Conservation (phyloP, 2,329 filamentous ascomycete genomes). For the Lasiodiplodia sp. region DNA sequence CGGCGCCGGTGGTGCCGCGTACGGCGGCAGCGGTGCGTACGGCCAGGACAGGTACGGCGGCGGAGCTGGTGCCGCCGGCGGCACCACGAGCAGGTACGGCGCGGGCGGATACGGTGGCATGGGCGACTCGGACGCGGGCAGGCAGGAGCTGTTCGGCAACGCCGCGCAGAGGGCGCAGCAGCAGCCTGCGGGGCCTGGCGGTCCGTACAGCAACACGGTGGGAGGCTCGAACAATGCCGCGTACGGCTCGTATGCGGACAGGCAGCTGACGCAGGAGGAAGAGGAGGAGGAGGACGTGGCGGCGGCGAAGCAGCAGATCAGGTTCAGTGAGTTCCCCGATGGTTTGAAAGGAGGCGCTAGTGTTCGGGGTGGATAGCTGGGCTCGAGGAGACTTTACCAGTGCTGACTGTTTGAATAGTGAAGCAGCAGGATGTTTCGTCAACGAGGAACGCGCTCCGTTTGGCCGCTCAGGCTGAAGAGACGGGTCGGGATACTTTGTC, state of each 20-base stretch:
- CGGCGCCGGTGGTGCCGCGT: slow-evolving; percentile 36
- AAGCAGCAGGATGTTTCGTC: slow-evolving; percentile 80
- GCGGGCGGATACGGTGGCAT: slow-evolving; percentile 51
- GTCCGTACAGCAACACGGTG: slow-evolving; percentile 39
- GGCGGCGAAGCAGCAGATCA: slow-evolving; percentile 76
- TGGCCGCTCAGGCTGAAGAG: slow-evolving; percentile 73
- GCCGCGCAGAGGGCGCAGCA: slow-evolving; percentile 58
- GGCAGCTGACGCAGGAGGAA: slow-evolving; percentile 82
- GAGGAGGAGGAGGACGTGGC: slow-evolving; percentile 77
- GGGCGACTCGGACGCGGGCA: slow-evolving; percentile 62
- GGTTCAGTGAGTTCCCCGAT: slow-evolving; percentile 52
- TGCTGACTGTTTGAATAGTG: slow-evolving; percentile 44
- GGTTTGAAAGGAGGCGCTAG: neutral
- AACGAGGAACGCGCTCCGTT: slow-evolving; percentile 72
- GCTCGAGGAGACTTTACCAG: neutral
- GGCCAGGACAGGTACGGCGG: slow-evolving; percentile 55
- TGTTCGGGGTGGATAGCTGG: neutral
- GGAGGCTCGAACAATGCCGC: slow-evolving; percentile 37
- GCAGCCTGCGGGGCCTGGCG: slow-evolving; percentile 32
- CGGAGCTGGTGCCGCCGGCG: slow-evolving; percentile 31
- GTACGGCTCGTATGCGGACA: slow-evolving; percentile 67
- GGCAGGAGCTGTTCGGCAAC: slow-evolving; percentile 70
- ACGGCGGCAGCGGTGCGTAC: slow-evolving; percentile 30
- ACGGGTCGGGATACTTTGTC: slow-evolving; percentile 75
- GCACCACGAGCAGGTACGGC: slow-evolving; percentile 35